Evolutionary conservation across 306 rosid species (phyloP).

Genomic region (Cicer yamashitae): DNA sequence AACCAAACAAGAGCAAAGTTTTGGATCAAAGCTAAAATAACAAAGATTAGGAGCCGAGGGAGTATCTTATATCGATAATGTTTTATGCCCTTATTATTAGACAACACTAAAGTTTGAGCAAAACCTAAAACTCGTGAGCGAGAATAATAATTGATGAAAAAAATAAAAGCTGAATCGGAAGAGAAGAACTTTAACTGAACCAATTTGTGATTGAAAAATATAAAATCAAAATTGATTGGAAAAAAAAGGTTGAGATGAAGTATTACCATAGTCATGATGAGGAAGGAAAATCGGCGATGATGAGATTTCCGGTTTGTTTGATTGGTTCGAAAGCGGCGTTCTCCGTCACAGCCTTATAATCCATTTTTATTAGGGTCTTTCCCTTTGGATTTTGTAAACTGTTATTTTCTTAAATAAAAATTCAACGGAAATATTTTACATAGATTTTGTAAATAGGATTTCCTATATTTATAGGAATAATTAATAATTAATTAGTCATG

Average conservation of each 20-base stretch:
- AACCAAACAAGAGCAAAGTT: too few species aligned
- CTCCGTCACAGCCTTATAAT: background rate
- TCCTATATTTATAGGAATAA: too few species aligned
- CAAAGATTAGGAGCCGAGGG: too few species aligned
- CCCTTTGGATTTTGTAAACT: background rate
- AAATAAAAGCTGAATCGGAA: background rate
- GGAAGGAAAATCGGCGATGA: constrained; percentile 1
- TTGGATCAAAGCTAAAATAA: too few species aligned
- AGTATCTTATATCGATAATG: background rate
- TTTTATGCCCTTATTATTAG: background rate
- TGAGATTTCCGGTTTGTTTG: background rate
- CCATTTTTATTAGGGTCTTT: background rate
- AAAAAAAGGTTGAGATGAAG: background rate
- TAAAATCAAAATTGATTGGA: too few species aligned
- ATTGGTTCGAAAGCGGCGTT: background rate
- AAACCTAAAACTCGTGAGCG: background rate
- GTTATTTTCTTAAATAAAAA: too few species aligned
- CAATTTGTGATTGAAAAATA: too few species aligned
- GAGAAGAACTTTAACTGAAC: background rate
- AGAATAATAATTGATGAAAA: background rate
- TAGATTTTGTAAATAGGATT: too few species aligned
- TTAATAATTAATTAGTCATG: too few species aligned
- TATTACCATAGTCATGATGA: background rate
- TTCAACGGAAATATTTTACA: too few species aligned
- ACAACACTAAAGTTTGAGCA: background rate